Base-by-base conservation (phyloP, 352 stramenopile genomes). In the Pythium dissimile region DNA sequence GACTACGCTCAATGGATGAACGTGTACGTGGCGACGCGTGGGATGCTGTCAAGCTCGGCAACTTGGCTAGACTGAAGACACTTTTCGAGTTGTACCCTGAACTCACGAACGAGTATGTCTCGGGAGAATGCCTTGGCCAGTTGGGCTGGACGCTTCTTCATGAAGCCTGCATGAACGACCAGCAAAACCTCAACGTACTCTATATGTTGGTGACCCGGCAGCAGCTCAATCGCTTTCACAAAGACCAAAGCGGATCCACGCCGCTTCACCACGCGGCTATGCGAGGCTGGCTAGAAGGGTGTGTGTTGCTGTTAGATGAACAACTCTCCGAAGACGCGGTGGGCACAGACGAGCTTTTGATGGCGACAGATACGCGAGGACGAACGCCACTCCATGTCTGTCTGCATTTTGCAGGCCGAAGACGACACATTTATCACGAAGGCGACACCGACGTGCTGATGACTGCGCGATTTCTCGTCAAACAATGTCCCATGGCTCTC, bases 181-280 rank as follows among this genome's bases (percentile, higher is more conserved):
- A 10, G 3, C 30, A n/a, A 9, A 21, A 62, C 44, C 32, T 67
- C 24, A 13, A 23, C 3, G 23, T 54, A 6, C 3, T 67, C 9
- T 28, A 46, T 8, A 54, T 35, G 21, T 18, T 67, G 8, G 15
- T 67, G 8, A 28, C 52, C 1, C 35, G 56, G 16, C 8, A 11
- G 3, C 7, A 16, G 4, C 3, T 55, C 1, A 32, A 58, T 32
- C 52, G 45, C 7, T 6, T 10, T n/a, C 24, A 2, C 11, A 11
- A 13, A 13, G 43, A 55, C n/a, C 23, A 44, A 9, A 34, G 45
- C 0, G 72, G 74, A 0, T 71, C 66, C 8, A 85, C 75, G 11
- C 62, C 72, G 4, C 59, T 90, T 7, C 80, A 90, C 61, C 74
- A 67, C 42, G 75, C 77, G 24, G 75, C 80, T 5, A 69, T 60